phyloP scores from a whole-genome alignment of 2,329 filamentous ascomycete genomes.

The Amylocarpus encephaloides region DNA sequence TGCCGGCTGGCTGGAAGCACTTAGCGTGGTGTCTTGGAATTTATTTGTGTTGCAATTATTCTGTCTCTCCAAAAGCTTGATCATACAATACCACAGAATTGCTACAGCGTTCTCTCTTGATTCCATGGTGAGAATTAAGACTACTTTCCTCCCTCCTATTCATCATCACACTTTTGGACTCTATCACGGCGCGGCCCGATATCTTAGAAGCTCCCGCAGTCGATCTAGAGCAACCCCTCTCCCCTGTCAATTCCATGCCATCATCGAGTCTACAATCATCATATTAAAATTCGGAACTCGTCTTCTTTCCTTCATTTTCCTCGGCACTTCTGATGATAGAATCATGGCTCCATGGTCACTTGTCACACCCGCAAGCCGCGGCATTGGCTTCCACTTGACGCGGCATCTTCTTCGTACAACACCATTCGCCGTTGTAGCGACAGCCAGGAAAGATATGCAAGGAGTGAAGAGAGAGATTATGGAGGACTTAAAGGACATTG shows the following conservation, averaged over 20 bases:
- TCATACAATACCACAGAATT: not conserved
- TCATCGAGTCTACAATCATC: conserved; percentile 7
- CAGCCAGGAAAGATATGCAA: conserved; percentile 47
- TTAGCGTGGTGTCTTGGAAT: conserved; percentile 2
- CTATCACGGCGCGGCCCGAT: not conserved
- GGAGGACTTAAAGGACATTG: conserved; percentile 38
- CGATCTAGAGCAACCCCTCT: conserved; percentile 6
- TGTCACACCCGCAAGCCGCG: conserved; percentile 54
- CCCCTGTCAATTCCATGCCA: conserved; percentile 4
- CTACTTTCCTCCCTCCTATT: not conserved
- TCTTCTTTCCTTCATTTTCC: too few species aligned
- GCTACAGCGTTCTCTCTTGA: not conserved
- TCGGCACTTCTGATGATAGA: too few species aligned
- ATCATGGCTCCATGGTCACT: conserved; percentile 33
- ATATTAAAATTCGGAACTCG: not conserved
- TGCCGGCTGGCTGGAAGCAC: not conserved
- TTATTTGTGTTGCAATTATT: not conserved
- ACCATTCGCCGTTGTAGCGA: conserved; percentile 52
- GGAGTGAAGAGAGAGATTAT: conserved; percentile 45
- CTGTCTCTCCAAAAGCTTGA: not conserved
- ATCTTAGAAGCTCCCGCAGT: not conserved
- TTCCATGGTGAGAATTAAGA: too few species aligned
- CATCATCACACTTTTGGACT: not conserved
- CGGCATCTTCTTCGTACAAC: conserved; percentile 52
- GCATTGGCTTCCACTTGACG: conserved; percentile 56